Conservation (phyloP, 2,329 filamentous ascomycete genomes). For the Ophiostoma himal-ulmi region DNA sequence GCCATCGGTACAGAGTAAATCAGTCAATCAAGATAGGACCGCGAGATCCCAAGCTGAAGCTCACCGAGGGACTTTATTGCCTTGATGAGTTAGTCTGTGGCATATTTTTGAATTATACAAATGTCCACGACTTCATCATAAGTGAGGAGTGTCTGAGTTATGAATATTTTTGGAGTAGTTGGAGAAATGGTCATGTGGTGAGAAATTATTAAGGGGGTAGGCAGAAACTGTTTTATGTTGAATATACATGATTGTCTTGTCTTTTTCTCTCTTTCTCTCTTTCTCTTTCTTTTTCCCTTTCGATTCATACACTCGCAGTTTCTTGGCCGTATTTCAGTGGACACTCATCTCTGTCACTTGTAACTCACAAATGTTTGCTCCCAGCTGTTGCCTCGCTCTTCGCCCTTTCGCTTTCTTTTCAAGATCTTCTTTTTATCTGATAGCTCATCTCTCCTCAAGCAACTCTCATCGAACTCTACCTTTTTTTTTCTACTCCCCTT, state of each 20-base stretch:
- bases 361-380: neutral
- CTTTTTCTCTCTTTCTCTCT: neutral
- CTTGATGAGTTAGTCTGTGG: neutral
- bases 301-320: neutral
- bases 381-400: neutral
- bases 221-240: neutral
- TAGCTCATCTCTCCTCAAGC: neutral
- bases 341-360: neutral
- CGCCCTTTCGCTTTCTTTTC: neutral
- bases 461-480: neutral
- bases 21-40: neutral
- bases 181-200: neutral
- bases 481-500: neutral
- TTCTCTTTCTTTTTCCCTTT: neutral
- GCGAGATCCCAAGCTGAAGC: neutral
- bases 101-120: neutral
- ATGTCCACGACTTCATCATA: neutral
- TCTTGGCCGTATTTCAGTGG: neutral
- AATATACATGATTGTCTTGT: no score
- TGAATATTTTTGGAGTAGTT: neutral
- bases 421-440: neutral
- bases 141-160: neutral
- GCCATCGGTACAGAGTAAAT: neutral
- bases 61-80: constrained; percentile 3
- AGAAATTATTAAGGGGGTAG: neutral